Evolutionary conservation across 257 asterid species (phyloP).

Genomic region (Phtheirospermum japonicum): DNA sequence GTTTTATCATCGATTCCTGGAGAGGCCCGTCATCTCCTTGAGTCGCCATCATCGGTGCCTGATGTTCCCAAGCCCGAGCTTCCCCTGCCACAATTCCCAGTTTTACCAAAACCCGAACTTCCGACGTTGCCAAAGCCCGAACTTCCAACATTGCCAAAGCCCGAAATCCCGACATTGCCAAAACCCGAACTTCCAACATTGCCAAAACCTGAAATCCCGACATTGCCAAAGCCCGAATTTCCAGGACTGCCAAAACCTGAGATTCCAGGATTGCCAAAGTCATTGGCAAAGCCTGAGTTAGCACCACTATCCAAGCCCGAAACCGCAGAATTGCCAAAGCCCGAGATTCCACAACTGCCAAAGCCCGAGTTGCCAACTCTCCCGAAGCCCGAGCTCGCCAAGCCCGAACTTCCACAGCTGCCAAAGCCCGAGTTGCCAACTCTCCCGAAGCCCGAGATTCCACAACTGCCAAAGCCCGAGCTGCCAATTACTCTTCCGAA

Average conservation of each 20-base stretch:
- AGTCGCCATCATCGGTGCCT: background rate
- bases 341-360: conserved; percentile 12
- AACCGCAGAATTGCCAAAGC: conserved; percentile 19
- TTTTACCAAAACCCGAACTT: conserved; percentile 17
- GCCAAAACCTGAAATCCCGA: too few relatives aligned
- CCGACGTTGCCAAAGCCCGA: conserved; percentile 21
- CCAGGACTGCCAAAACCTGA: conserved; percentile 23
- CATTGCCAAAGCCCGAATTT: background rate
- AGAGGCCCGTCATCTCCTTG: conserved; percentile 29
- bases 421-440: too few relatives aligned
- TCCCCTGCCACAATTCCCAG: background rate
- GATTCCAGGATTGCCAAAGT: conserved; percentile 20
- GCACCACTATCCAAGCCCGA: conserved; percentile 10
- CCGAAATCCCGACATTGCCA: conserved; percentile 9
- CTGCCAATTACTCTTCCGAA: background rate
- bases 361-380: background rate
- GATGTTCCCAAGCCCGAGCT: conserved; percentile 19
- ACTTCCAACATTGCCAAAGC: too few relatives aligned
- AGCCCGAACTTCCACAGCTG: too few relatives aligned
- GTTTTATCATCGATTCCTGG: conserved; percentile 3
- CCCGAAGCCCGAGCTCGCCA: too few relatives aligned
- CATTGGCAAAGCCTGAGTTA: background rate
- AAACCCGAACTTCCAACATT: conserved; percentile 4
- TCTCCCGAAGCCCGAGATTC: background rate
- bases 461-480: conserved; percentile 17